Percentiles rank a stretch among this genome's conserved stretches.
These are phyloP conservation scores for Macrolepiota fuliginosa DNA, from an alignment of 768 basidiomycete genomes.

Conservation along the genomic window DNA sequence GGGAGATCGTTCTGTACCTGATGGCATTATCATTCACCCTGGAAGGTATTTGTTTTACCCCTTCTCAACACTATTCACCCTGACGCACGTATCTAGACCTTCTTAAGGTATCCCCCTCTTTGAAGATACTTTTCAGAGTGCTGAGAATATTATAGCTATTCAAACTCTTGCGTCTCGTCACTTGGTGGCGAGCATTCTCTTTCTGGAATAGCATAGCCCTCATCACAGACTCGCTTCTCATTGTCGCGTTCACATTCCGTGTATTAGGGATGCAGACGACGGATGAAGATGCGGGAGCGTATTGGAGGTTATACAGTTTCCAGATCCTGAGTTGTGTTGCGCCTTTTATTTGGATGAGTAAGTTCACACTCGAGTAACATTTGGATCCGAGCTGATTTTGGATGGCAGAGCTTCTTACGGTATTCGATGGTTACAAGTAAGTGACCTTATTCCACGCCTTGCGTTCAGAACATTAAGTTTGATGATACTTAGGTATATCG, in stretches of 20 bases:
- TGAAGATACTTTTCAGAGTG: not conserved
- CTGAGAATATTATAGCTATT: constrained; percentile 45
- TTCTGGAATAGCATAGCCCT: constrained; percentile 77
- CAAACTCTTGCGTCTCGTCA: constrained; percentile 70
- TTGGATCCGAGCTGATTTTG: not conserved
- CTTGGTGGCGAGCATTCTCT: constrained; percentile 69
- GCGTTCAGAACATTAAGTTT: not conserved
- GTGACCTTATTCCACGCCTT: constrained; percentile 17
- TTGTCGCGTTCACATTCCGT: constrained; percentile 74
- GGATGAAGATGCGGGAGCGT: constrained; percentile 30
- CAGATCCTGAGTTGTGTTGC: constrained; percentile 86
- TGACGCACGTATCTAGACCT: constrained; percentile 36
- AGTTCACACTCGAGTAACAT: constrained; percentile 24
- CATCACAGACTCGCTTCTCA: constrained; percentile 69
- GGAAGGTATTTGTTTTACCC: constrained; percentile 57
- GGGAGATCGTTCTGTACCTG: constrained; percentile 79
- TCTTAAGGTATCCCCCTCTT: constrained; percentile 43
- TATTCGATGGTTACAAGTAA: constrained; percentile 81
- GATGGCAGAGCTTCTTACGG: constrained; percentile 64
- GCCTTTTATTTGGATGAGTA: constrained; percentile 92
- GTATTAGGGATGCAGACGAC: constrained; percentile 48
- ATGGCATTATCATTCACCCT: constrained; percentile 75
- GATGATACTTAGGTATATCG: constrained; percentile 61
- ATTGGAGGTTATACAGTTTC: constrained; percentile 67
- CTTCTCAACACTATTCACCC: not conserved